A percentile compares a stretch with the other conserved stretches of the same genome.
phyloP scores from a whole-genome alignment of 1,284 basidiomycete species.

The Puccinia polysora region DNA sequence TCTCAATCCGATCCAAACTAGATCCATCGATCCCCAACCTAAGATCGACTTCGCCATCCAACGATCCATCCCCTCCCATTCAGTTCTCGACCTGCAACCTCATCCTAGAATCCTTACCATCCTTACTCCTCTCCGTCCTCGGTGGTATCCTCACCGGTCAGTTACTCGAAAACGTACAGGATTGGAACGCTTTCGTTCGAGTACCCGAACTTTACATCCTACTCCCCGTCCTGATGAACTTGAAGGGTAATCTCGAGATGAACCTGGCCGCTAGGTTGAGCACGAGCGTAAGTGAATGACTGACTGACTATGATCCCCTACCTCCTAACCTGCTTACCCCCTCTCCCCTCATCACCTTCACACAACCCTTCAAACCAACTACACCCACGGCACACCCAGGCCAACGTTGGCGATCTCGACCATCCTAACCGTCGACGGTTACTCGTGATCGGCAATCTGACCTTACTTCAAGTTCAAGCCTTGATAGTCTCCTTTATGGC shows the following conservation, averaged over 20 bases:
- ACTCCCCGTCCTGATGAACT: conserved; percentile 86
- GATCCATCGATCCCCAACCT: no score
- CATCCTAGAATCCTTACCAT: conserved; percentile 58
- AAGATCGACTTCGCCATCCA: no score
- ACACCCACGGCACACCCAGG: conserved; percentile 46
- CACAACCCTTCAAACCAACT: conserved; percentile 12
- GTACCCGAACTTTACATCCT: conserved; percentile 96
- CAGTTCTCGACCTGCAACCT: conserved; percentile 50
- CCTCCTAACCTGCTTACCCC: conserved; percentile 67
- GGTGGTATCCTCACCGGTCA: conserved; percentile 77
- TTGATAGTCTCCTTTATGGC: conserved; percentile 82
- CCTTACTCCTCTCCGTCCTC: conserved; percentile 54
- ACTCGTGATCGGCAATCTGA: conserved; percentile 75
- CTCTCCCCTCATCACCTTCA: conserved; percentile 49
- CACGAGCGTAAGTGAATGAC: conserved; percentile 52
- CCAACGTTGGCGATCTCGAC: conserved; percentile 81
- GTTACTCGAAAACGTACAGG: conserved; percentile 66
- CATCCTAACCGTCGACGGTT: conserved; percentile 62
- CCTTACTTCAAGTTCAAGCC: conserved; percentile 87
- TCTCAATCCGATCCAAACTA: no score
- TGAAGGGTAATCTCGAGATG: conserved; percentile 96
- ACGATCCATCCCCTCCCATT: no score
- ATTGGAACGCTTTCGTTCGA: conserved; percentile 80
- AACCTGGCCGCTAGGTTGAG: conserved; percentile 61
- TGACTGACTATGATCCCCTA: conserved; percentile 60